A percentile compares a stretch with the other conserved stretches of the same genome.
phyloP scores from a whole-genome alignment of 2,329 filamentous ascomycete species.

The Trichophyton verrucosum region DNA sequence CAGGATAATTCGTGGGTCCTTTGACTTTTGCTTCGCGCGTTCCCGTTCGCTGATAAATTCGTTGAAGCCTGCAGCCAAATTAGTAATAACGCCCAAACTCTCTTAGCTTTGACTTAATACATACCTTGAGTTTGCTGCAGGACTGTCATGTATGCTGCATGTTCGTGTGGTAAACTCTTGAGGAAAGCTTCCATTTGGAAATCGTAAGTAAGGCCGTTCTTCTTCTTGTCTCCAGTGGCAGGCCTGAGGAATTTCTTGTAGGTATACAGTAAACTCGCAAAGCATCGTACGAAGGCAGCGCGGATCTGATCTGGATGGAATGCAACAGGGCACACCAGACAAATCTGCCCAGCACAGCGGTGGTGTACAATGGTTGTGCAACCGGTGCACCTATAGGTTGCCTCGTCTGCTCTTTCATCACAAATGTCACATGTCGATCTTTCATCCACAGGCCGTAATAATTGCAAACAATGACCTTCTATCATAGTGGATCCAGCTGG shows the following conservation, averaged over 20 bases:
- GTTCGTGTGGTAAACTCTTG: constrained; percentile 51
- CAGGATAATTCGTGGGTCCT: constrained; percentile 46
- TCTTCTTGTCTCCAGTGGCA: constrained; percentile 49
- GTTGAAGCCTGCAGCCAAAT: constrained; percentile 39
- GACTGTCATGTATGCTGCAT: constrained; percentile 50
- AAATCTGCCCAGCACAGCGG: constrained; percentile 48
- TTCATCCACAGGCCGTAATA: constrained; percentile 30
- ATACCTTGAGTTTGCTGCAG: constrained; percentile 52
- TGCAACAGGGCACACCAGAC: constrained; percentile 52
- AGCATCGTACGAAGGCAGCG: constrained; percentile 56
- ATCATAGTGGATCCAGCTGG: constrained; percentile 26
- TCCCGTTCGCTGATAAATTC: constrained; percentile 55
- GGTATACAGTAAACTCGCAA: constrained; percentile 56
- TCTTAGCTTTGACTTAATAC: constrained; percentile 7
- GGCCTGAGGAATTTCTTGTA: constrained; percentile 52
- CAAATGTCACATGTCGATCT: constrained; percentile 36
- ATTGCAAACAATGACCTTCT: constrained; percentile 39
- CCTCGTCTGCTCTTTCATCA: constrained; percentile 48
- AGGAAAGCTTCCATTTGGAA: constrained; percentile 58
- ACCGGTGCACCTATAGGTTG: constrained; percentile 36
- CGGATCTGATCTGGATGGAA: constrained; percentile 56
- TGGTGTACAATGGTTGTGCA: constrained; percentile 44
- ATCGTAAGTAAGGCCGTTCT: constrained; percentile 48
- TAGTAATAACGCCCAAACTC: background rate
- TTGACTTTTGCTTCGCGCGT: constrained; percentile 36